Base-by-base conservation (phyloP, 2,329 filamentous ascomycete genomes). In the Fusarium brevicatenulatum region DNA sequence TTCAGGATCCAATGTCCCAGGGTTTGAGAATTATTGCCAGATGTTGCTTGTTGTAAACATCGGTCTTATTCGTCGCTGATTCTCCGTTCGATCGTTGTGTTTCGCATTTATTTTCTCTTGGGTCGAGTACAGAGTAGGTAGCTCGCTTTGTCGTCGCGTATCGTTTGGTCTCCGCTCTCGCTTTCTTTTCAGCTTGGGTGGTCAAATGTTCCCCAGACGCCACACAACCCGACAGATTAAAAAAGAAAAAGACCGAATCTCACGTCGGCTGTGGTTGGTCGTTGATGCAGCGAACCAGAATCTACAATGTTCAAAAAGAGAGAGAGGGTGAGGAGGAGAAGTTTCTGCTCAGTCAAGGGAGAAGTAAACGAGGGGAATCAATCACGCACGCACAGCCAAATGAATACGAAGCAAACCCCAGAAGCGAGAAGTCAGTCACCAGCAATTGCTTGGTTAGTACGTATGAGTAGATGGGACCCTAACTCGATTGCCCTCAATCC, bases 351-450 rank as follows among this genome's bases (percentile, higher is more conserved):
- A 65, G 28, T 57, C 40, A 68, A 74, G 71, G 67, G 55, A 71
- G 71, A 68, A 52, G 57, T 47, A 61, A 61, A 65, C 58, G 63
- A 73, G 47, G 66, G 61, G 56, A 60, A 54, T 68, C 62, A 56
- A 63, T 69, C 28, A 54, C 54, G 54, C 28, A 54, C 49, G 49
- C 58, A 61, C 53, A 61, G 63, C 56, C 66, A 63, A 62, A 66
- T 73, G 71, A 57, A 73, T 61, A 74, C 71, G 71, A 74, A 73
- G 71, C 68, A 68, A 71, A 71, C 71, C 71, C 66, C 63, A 73
- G 71, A 71, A 73, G 70, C 70, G 70, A 73, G 56, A 47, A 46
- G 58, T 46, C 66, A 64, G 66, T 49, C 62, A 64, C 49, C 70
- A 73, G 44, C 71, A 66, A 50, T 44, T 69, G 57, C 52, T 63